Percentiles rank a stretch among this genome's conserved stretches.
These are phyloP conservation scores for Pyricularia pennisetigena DNA, from an alignment of 2,329 filamentous ascomycete genomes.

Conservation along the genomic window DNA sequence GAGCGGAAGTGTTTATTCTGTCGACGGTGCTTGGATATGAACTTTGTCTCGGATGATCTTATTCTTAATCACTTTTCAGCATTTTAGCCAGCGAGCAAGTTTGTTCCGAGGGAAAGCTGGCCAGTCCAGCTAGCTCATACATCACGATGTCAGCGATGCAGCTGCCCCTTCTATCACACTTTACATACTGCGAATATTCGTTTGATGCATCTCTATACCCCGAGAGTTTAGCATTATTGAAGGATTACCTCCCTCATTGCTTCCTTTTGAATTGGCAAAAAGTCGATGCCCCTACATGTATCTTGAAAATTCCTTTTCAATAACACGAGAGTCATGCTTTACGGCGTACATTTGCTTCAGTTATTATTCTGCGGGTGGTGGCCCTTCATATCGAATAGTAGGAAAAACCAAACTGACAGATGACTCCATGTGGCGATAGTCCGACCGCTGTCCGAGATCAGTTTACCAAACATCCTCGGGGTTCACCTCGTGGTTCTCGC, in stretches of 20 bases:
- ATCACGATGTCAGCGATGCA: not conserved
- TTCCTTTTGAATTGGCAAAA: not conserved
- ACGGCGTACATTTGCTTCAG: not conserved
- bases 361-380: not conserved
- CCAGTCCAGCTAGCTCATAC: not conserved
- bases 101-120: not conserved
- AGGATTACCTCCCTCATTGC: not conserved
- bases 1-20: slow-evolving; percentile 33
- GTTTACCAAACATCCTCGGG: slow-evolving; percentile 78
- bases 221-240: not conserved
- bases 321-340: not conserved
- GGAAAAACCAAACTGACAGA: not conserved
- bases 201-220: not conserved
- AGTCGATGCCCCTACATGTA: not conserved
- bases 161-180: not conserved
- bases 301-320: not conserved
- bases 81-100: not conserved
- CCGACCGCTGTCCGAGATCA: not conserved
- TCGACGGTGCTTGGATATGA: slow-evolving; percentile 31
- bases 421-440: not conserved
- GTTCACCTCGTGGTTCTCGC: slow-evolving; percentile 66
- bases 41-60: not conserved
- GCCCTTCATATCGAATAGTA: not conserved
- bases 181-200: not conserved
- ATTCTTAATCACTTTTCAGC: not conserved